Percentiles rank a stretch among this genome's conserved stretches.
Conservation (phyloP, 306 rosid genomes). For the Cyclanthera cordifolia region DNA sequence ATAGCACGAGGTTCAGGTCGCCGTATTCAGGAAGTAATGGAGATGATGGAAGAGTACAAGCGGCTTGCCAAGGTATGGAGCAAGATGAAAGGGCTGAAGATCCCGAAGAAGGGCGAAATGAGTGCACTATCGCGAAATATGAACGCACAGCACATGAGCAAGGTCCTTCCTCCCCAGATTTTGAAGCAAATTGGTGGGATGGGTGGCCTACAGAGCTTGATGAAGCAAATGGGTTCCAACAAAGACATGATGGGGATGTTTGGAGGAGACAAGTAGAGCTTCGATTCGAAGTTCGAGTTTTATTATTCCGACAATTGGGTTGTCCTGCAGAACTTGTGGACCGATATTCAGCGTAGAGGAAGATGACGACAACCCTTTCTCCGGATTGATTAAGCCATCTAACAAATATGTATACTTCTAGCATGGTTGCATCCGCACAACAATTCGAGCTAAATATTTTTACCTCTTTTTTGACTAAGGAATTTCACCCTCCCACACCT, state of each 20-base stretch:
- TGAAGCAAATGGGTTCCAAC: conserved; percentile 69
- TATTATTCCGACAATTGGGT: neutral
- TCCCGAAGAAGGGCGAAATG: conserved; percentile 75
- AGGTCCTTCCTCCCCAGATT: conserved; percentile 76
- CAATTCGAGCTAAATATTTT: conserved; percentile 1
- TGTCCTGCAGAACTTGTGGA: neutral
- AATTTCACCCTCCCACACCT: neutral
- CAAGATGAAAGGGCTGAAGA: conserved; percentile 72
- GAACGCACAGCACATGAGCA: conserved; percentile 82
- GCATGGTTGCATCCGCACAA: conserved; percentile 7
- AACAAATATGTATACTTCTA: neutral
- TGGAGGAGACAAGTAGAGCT: conserved; percentile 45
- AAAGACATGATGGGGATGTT: conserved; percentile 88
- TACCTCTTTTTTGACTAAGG: neutral
- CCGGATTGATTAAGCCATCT: conserved; percentile 11
- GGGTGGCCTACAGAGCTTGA: conserved; percentile 76
- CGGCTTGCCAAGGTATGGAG: conserved; percentile 71
- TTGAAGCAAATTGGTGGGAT: conserved; percentile 79
- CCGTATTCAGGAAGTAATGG: conserved; percentile 50
- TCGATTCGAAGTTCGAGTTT: neutral
- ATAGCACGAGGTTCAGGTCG: conserved; percentile 79
- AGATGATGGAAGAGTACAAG: conserved; percentile 84
- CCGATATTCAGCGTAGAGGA: neutral
- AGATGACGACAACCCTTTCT: neutral
- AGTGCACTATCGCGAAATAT: conserved; percentile 56